Base-by-base conservation (phyloP, 2,329 filamentous ascomycete species). In the Phialophora expanda region DNA sequence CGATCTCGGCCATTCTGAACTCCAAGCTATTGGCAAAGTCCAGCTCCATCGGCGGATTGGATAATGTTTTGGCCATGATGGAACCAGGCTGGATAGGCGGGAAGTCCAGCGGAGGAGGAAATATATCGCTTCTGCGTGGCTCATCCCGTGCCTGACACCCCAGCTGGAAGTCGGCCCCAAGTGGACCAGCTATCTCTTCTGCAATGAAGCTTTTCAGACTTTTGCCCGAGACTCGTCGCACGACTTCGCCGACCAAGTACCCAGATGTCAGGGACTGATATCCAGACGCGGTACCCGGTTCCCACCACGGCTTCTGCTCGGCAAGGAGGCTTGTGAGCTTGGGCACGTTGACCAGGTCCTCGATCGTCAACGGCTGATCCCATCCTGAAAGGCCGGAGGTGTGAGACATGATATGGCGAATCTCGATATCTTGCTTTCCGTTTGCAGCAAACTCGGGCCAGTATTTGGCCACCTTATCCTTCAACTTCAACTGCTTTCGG, bases 251-350 rank as follows among this genome's bases (percentile, higher is more conserved):
- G 4, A 66, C 41, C 22, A 72, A 32, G 48, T 66, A 58, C 9
- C 70, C 69, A 7, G 78, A 75, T 3, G 72, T 78, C 9, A 75
- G 38, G 2, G 74, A 48, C 61, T 83, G 80, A 69, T 83, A 83
- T 1, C 79, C 80, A 0, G 75, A 77, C 5, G 73, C 75, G 0
- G 76, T 78, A 1, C 81, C 81, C 0, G 81, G 78, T 30, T 69
- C 72, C 80, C 80, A 83, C 75, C 77, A 80, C 0, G 79, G 79
- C 1, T 74, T 69, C 64, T 82, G 80, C 4, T 64, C 58, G 4
- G 76, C 78, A 2, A 83, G 73, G 22, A 72, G 73, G 9, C 73
- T 71, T 0, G 77, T 76, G 1, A 74, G 63, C 4, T 63, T 57
- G 1, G 74, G 61, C 0, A 72, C 28, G 60, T 82, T 72, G 66